These are phyloP conservation scores for Galerina sulciceps DNA, from an alignment of 768 basidiomycete genomes.

Conservation along the genomic window DNA sequence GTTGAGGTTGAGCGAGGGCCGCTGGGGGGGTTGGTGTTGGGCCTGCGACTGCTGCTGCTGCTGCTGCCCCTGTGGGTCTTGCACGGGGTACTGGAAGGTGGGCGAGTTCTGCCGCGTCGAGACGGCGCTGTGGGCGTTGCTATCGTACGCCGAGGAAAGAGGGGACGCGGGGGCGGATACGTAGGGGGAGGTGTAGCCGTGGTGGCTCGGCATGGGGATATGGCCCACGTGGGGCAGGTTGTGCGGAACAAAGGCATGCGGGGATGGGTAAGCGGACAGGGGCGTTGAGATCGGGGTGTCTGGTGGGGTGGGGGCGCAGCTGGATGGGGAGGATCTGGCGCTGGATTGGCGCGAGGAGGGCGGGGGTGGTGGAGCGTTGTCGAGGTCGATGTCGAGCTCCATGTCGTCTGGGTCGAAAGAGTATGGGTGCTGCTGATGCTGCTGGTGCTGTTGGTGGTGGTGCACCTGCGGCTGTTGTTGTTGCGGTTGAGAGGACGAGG, in stretches of 20 bases:
- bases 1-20: slow-evolving; percentile 20
- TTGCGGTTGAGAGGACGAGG: slow-evolving; percentile 30
- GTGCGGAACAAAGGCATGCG: slow-evolving; percentile 31
- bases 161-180: slow-evolving; percentile 52
- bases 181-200: slow-evolving; percentile 34
- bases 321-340: slow-evolving; percentile 42
- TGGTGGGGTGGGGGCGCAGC: slow-evolving; percentile 47
- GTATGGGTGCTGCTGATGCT: slow-evolving; percentile 37
- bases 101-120: slow-evolving; percentile 36
- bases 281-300: slow-evolving; percentile 58
- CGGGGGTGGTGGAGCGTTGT: slow-evolving; percentile 31
- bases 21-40: too few species aligned
- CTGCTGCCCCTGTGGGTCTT: neutral
- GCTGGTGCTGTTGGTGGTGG: slow-evolving; percentile 30
- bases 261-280: slow-evolving; percentile 44
- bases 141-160: slow-evolving; percentile 42
- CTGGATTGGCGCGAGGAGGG: slow-evolving; percentile 24
- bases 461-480: slow-evolving; percentile 25
- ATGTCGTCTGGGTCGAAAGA: slow-evolving; percentile 80
- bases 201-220: slow-evolving; percentile 26
- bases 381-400: slow-evolving; percentile 75
- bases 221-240: slow-evolving; percentile 7
- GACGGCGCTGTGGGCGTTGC: slow-evolving; percentile 32
- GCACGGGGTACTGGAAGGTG: slow-evolving; percentile 17
- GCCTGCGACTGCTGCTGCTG: neutral